Conservation (phyloP, 371 early-diverging fungal species). For the Rhizopus stolonifer region DNA sequence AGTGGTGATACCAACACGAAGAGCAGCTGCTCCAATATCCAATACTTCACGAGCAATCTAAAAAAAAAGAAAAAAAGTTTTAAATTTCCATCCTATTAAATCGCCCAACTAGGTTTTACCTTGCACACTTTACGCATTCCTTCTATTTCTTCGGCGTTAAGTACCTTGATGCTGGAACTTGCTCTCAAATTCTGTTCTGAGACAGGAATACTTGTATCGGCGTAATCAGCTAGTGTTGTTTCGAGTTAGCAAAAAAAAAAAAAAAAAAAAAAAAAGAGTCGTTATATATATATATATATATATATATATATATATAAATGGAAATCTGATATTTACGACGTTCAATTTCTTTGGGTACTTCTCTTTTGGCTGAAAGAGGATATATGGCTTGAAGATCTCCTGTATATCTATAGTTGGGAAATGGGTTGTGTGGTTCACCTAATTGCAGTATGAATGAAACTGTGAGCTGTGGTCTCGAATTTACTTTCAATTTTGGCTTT, state of each 20-base stretch:
- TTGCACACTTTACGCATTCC: slow-evolving; percentile 82
- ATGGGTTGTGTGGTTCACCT: slow-evolving; percentile 50
- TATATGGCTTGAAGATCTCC: slow-evolving; percentile 85
- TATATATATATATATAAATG: no score
- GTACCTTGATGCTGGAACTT: slow-evolving; percentile 65
- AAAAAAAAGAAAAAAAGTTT: neutral
- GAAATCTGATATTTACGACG: slow-evolving; percentile 45
- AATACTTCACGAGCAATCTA: slow-evolving; percentile 86
- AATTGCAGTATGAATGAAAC: neutral
- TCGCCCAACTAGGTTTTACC: slow-evolving; percentile 27
- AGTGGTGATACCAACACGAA: slow-evolving; percentile 87
- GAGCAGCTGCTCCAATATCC: slow-evolving; percentile 76
- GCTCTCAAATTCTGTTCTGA: slow-evolving; percentile 65
- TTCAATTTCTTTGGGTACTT: slow-evolving; percentile 76
- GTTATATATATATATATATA: neutral
- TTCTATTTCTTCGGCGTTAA: slow-evolving; percentile 75
- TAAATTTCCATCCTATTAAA: neutral
- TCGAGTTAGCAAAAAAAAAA: no score
- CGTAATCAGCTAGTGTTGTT: slow-evolving; percentile 74
- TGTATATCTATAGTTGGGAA: slow-evolving; percentile 70
- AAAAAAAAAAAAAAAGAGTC: no score
- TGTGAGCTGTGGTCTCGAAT: neutral
- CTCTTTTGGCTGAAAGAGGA: slow-evolving; percentile 79
- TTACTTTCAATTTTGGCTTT: slow-evolving; percentile 45
- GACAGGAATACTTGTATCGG: slow-evolving; percentile 66